Evolutionary conservation across 2,329 filamentous ascomycete species (phyloP).

Genomic region (Colletotrichum spaethianum): DNA sequence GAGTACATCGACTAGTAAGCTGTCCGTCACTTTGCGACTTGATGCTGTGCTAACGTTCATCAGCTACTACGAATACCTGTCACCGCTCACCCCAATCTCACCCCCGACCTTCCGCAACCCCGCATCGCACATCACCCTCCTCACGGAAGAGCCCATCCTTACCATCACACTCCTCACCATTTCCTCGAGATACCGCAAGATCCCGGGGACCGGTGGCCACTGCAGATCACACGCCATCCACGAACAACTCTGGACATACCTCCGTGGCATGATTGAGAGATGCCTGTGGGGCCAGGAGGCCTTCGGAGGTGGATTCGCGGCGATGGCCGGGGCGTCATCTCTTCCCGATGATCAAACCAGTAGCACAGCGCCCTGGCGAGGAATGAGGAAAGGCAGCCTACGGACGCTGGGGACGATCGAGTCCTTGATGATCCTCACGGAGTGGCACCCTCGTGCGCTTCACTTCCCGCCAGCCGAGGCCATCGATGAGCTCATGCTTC

Average conservation of each 20-base stretch:
- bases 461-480: slow-evolving; percentile 91
- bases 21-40: neutral
- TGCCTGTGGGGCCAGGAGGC: slow-evolving; percentile 97
- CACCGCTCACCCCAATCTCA: slow-evolving; percentile 93
- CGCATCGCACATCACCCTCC: slow-evolving; percentile 82
- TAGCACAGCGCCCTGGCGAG: slow-evolving; percentile 79
- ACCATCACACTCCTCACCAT: slow-evolving; percentile 93
- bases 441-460: slow-evolving; percentile 95
- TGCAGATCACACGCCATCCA: slow-evolving; percentile 93
- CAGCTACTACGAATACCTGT: slow-evolving; percentile 91
- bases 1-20: slow-evolving; percentile 92
- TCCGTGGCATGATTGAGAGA: slow-evolving; percentile 94
- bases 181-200: slow-evolving; percentile 86
- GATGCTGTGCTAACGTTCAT: slow-evolving; percentile 26
- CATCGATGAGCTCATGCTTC: slow-evolving; percentile 77
- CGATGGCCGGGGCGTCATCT: slow-evolving; percentile 36
- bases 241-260: slow-evolving; percentile 94
- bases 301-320: slow-evolving; percentile 84
- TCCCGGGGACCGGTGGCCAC: slow-evolving; percentile 83
- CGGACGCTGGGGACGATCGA: slow-evolving; percentile 95
- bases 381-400: slow-evolving; percentile 82
- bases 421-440: slow-evolving; percentile 92
- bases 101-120: slow-evolving; percentile 90
- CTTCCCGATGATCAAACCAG: slow-evolving; percentile 69
- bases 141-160: slow-evolving; percentile 93